These are phyloP conservation scores for Aspergillus eucalypticola DNA, from an alignment of 2,329 filamentous ascomycete species.

Conservation along the genomic window DNA sequence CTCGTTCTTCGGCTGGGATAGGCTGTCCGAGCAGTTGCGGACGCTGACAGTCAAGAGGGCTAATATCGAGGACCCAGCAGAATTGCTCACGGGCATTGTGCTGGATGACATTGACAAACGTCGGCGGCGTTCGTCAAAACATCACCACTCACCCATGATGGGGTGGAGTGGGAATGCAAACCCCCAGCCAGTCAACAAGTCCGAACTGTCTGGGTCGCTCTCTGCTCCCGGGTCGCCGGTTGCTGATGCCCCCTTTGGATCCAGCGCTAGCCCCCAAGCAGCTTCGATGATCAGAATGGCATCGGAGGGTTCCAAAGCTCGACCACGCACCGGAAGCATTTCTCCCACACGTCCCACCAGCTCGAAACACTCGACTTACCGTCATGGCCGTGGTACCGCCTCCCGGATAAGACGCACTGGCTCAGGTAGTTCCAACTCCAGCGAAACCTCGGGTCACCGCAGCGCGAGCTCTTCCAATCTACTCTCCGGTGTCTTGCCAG, in stretches of 20 bases:
- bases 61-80: conserved; percentile 82
- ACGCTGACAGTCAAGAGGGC: conserved; percentile 87
- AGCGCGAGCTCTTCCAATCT: conserved; percentile 76
- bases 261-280: conserved; percentile 52
- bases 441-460: conserved; percentile 55
- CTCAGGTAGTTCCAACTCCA: conserved; percentile 90
- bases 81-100: conserved; percentile 89
- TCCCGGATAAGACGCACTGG: conserved; percentile 82
- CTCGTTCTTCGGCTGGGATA: conserved; percentile 97
- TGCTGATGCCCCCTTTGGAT: conserved; percentile 48
- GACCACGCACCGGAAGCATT: conserved; percentile 65
- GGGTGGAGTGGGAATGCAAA: conserved; percentile 62
- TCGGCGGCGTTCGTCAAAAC: conserved; percentile 81
- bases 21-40: conserved; percentile 84
- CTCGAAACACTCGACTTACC: conserved; percentile 67
- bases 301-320: conserved; percentile 52
- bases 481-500: conserved; percentile 69
- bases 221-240: conserved; percentile 69
- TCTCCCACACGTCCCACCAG: conserved; percentile 77
- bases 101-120: conserved; percentile 95
- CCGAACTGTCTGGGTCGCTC: conserved; percentile 66
- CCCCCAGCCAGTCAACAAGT: conserved; percentile 61
- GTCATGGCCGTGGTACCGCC: conserved; percentile 64
- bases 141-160: conserved; percentile 74
- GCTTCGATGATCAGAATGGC: conserved; percentile 56